Percentiles rank a stretch among this genome's conserved stretches.
Evolutionary conservation across 306 rosid genomes (phyloP).

Genomic region (Rosa persica): DNA sequence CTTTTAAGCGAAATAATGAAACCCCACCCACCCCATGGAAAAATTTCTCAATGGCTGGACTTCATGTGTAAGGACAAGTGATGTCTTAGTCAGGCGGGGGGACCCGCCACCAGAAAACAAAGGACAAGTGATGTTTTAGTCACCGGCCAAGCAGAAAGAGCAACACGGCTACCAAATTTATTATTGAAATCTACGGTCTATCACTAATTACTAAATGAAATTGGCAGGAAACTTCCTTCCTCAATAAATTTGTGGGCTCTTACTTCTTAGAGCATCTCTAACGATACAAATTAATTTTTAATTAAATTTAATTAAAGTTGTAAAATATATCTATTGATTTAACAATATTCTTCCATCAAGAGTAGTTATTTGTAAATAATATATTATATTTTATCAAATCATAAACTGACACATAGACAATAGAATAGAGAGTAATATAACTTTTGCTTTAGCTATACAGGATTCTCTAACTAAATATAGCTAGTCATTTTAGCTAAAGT

Average conservation of each 20-base stretch:
- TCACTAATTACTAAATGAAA: background rate
- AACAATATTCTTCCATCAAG: too few relatives aligned
- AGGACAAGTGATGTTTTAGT: background rate
- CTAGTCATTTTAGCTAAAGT: too few relatives aligned
- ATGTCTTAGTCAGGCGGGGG: background rate
- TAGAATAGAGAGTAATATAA: too few relatives aligned
- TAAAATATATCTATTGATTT: too few relatives aligned
- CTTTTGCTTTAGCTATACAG: too few relatives aligned
- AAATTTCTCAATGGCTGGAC: background rate
- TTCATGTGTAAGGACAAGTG: background rate
- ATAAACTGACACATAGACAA: too few relatives aligned
- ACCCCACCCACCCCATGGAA: background rate
- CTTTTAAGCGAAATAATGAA: background rate
- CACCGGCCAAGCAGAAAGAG: background rate
- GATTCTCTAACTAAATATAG: too few relatives aligned
- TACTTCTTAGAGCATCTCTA: too few relatives aligned
- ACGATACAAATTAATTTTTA: too few relatives aligned
- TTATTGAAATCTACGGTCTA: background rate
- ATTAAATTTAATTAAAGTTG: too few relatives aligned
- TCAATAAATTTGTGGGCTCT: background rate
- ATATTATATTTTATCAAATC: too few relatives aligned
- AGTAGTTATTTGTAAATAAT: too few relatives aligned
- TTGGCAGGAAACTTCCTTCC: background rate
- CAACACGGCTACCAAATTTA: background rate
- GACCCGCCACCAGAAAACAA: background rate